Evolutionary conservation across 106 monocot species (phyloP).

Genomic region (Narthecium ossifragum): DNA sequence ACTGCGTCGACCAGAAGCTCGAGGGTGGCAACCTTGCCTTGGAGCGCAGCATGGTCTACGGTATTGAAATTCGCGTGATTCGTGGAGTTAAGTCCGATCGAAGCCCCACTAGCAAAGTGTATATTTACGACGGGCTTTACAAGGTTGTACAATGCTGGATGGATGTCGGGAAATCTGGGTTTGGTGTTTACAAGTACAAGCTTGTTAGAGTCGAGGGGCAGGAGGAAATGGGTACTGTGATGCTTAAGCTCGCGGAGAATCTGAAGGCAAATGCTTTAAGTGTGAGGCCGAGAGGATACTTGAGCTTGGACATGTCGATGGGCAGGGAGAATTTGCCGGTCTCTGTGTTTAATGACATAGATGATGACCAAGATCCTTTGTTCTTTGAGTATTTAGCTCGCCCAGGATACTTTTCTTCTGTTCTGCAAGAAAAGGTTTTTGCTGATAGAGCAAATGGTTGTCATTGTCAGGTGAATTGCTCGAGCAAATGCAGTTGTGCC

Average conservation of each 20-base stretch:
- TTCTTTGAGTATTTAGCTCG: conserved; percentile 63
- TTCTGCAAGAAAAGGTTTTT: conserved; percentile 20
- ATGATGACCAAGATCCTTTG: conserved; percentile 66
- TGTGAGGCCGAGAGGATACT: conserved; percentile 47
- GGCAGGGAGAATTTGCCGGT: conserved; percentile 68
- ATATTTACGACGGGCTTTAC: conserved; percentile 70
- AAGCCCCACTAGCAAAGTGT: conserved; percentile 34
- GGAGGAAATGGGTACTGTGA: conserved; percentile 48
- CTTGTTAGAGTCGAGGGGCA: conserved; percentile 53
- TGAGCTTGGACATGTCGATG: conserved; percentile 64
- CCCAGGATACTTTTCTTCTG: conserved; percentile 39
- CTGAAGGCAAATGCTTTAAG: conserved; percentile 42
- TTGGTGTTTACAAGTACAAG: conserved; percentile 66
- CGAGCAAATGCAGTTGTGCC: conserved; percentile 53
- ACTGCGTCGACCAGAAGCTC: conserved; percentile 40
- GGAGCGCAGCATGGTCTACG: conserved; percentile 57
- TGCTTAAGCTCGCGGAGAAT: conserved; percentile 39
- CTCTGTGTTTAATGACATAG: conserved; percentile 75
- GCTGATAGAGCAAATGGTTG: conserved; percentile 50
- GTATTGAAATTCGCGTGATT: conserved; percentile 69
- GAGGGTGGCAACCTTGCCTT: conserved; percentile 62
- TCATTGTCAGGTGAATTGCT: conserved; percentile 45
- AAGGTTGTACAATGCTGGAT: conserved; percentile 59
- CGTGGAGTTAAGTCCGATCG: conserved; percentile 36
- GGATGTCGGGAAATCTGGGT: conserved; percentile 62